phyloP scores from a whole-genome alignment of 2,329 filamentous ascomycete species.

The Nothomitra cinnamomea region DNA sequence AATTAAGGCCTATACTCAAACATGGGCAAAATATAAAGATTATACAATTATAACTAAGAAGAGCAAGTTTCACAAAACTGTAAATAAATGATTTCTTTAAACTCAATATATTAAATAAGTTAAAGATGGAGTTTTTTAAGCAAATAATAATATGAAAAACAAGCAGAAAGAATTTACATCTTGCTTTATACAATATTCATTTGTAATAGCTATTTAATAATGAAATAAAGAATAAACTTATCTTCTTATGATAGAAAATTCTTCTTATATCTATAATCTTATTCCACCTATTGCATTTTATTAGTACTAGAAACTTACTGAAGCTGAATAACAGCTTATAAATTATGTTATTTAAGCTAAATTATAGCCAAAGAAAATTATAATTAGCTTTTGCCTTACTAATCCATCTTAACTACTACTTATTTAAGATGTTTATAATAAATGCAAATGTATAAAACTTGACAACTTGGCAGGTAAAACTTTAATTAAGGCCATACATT shows the following conservation, averaged over 20 bases:
- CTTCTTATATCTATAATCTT: neutral
- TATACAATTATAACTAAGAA: neutral
- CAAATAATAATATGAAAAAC: neutral
- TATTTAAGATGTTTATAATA: no score
- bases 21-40: neutral
- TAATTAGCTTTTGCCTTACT: neutral
- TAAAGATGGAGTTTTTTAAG: neutral
- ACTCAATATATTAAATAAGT: neutral
- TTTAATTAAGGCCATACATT: no score
- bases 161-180: neutral
- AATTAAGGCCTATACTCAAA: neutral
- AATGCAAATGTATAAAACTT: no score
- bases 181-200: neutral
- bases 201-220: neutral
- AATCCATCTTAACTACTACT: neutral
- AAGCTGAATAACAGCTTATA: neutral
- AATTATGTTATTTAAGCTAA: neutral
- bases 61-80: neutral
- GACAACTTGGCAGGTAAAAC: no score
- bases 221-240: neutral
- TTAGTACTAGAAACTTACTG: neutral
- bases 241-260: neutral
- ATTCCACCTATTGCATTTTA: no score
- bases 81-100: neutral
- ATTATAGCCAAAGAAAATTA: neutral